A percentile compares a stretch with the other conserved stretches of the same genome.
Evolutionary conservation across 2,329 filamentous ascomycete species (phyloP).

Genomic region (Sporothrix humicola): DNA sequence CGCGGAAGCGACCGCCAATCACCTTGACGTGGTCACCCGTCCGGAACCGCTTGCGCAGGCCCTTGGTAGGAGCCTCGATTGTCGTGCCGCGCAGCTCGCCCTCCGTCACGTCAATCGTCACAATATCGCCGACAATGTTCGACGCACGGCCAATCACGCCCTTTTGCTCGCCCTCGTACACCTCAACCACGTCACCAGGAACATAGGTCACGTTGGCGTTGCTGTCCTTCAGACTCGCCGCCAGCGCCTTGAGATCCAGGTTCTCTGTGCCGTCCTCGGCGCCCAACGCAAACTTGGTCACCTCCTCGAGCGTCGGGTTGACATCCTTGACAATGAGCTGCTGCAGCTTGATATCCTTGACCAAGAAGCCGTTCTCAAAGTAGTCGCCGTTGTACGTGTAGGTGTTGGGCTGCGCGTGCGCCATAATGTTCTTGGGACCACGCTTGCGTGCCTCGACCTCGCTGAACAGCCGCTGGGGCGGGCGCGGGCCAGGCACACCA

Average conservation of each 20-base stretch:
- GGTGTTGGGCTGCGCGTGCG: constrained; percentile 76
- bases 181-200: constrained; percentile 93
- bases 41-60: constrained; percentile 88
- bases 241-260: constrained; percentile 87
- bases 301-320: constrained; percentile 90
- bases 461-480: constrained; percentile 89
- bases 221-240: constrained; percentile 85
- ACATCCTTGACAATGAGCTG: constrained; percentile 85
- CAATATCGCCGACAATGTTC: constrained; percentile 88
- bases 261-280: constrained; percentile 93
- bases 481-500: constrained; percentile 66
- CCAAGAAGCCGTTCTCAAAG: constrained; percentile 89
- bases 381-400: constrained; percentile 88
- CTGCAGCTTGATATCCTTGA: constrained; percentile 92
- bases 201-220: constrained; percentile 83
- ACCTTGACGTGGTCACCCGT: constrained; percentile 98
- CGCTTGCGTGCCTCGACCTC: constrained; percentile 91
- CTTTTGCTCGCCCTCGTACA: constrained; percentile 93
- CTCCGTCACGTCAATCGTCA: constrained; percentile 83
- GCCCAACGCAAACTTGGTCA: constrained; percentile 89
- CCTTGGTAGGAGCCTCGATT: constrained; percentile 91
- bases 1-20: constrained; percentile 90
- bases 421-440: constrained; percentile 66
- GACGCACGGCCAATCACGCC: constrained; percentile 86
- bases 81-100: constrained; percentile 81